Conservation (phyloP, 1,284 basidiomycete genomes). For the Fomes fomentarius region DNA sequence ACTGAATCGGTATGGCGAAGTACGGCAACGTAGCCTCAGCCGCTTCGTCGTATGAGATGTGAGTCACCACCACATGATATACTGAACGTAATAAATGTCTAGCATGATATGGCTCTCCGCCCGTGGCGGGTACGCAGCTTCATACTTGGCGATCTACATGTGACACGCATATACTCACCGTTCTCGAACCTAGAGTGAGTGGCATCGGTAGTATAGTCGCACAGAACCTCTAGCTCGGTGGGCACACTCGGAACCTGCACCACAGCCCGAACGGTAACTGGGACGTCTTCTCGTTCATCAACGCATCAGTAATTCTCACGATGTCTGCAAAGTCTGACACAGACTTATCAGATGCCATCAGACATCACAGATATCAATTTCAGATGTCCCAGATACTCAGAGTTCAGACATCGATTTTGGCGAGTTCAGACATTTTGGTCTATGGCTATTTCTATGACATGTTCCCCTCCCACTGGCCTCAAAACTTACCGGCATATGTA, state of each 20-base stretch:
- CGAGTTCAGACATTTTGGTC: too few relatives aligned
- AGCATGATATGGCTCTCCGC: slow-evolving; percentile 68
- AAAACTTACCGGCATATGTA: too few relatives aligned
- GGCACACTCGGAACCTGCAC: slow-evolving; percentile 60
- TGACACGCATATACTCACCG: background rate
- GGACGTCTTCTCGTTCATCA: slow-evolving; percentile 62
- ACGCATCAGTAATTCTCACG: too few relatives aligned
- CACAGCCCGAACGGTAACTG: slow-evolving; percentile 56
- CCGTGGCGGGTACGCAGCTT: slow-evolving; percentile 50
- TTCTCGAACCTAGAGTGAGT: slow-evolving; percentile 42
- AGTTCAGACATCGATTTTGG: too few relatives aligned
- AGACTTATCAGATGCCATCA: too few relatives aligned
- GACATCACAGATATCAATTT: too few relatives aligned
- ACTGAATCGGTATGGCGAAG: slow-evolving; percentile 52
- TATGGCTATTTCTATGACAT: too few relatives aligned
- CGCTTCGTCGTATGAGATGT: slow-evolving; percentile 60
- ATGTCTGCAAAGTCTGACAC: too few relatives aligned
- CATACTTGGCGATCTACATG: background rate
- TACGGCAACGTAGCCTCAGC: slow-evolving; percentile 49
- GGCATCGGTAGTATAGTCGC: slow-evolving; percentile 55
- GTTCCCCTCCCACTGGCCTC: too few relatives aligned
- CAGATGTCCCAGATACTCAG: too few relatives aligned
- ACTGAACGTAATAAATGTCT: background rate
- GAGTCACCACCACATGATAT: slow-evolving; percentile 19
- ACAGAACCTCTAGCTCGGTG: slow-evolving; percentile 48